Conservation (phyloP, 2,329 filamentous ascomycete genomes). For the Zopfia rhizophila region DNA sequence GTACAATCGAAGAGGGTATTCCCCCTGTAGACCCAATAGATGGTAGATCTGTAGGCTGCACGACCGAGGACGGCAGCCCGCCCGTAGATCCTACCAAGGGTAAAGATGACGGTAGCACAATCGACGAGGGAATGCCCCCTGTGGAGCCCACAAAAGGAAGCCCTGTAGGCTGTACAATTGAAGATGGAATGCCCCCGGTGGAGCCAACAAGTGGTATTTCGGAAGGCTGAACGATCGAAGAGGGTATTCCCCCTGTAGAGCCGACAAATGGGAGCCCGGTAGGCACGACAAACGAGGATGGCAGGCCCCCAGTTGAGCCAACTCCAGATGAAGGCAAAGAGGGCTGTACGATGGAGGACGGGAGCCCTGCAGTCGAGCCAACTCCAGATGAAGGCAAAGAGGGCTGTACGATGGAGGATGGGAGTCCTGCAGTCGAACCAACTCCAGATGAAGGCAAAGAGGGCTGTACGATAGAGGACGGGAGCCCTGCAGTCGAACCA, state of each 20-base stretch:
- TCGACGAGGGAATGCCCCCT: constrained; percentile 6
- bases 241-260: constrained; percentile 17
- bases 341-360: constrained; percentile 13
- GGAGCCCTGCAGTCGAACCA: constrained; percentile 33
- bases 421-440: constrained; percentile 9
- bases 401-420: constrained; percentile 11
- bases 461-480: constrained; percentile 33
- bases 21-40: constrained; percentile 10
- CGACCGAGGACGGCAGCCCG: constrained; percentile 15
- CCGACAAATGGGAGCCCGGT: too few relatives aligned
- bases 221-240: not conserved
- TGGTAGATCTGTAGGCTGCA: constrained; percentile 1
- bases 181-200: constrained; percentile 12
- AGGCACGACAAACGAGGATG: constrained; percentile 6
- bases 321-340: constrained; percentile 13
- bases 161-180: constrained; percentile 26
- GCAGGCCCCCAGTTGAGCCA: constrained; percentile 29
- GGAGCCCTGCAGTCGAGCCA: constrained; percentile 16
- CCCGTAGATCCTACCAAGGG: constrained; percentile 6
- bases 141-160: constrained; percentile 11
- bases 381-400: not conserved
- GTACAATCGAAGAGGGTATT: constrained; percentile 17
- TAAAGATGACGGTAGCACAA: constrained; percentile 10
- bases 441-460: constrained; percentile 13
- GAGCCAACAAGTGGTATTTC: constrained; percentile 5